phyloP scores from a whole-genome alignment of 2,329 filamentous ascomycete genomes.

The Fusarium metavorans region DNA sequence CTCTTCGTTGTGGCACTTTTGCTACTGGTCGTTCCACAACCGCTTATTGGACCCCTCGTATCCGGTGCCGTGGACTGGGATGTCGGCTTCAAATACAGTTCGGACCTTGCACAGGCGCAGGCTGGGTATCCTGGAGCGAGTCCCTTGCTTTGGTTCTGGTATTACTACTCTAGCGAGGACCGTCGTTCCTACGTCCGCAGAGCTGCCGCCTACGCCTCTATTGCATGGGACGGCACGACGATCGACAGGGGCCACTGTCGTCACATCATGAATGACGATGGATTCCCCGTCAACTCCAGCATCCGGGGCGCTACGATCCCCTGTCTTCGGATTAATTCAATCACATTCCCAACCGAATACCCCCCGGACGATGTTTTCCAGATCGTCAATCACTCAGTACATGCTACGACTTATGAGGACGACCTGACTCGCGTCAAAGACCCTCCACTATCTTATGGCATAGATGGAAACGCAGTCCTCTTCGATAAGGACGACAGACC shows the following conservation, averaged over 20 bases:
- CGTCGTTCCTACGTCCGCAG: background rate
- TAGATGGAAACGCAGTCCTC: background rate
- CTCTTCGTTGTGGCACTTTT: background rate
- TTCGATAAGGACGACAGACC: background rate
- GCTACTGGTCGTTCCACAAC: background rate
- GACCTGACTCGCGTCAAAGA: background rate
- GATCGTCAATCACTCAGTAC: background rate
- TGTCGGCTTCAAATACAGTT: background rate
- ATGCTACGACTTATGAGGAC: background rate
- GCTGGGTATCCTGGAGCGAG: background rate
- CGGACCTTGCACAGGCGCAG: background rate
- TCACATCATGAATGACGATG: background rate
- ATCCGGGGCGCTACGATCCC: background rate
- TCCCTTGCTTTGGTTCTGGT: background rate
- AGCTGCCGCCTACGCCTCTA: background rate
- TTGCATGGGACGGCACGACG: background rate
- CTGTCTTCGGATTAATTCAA: background rate
- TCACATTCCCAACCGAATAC: background rate
- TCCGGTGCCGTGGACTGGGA: background rate
- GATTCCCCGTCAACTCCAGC: background rate
- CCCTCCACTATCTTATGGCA: background rate
- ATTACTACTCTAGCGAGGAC: background rate
- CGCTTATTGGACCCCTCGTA: background rate
- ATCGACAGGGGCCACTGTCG: background rate
- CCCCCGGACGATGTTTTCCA: background rate